phyloP scores from a whole-genome alignment of 2,329 filamentous ascomycete genomes.

The Fusarium praegraminearum region DNA sequence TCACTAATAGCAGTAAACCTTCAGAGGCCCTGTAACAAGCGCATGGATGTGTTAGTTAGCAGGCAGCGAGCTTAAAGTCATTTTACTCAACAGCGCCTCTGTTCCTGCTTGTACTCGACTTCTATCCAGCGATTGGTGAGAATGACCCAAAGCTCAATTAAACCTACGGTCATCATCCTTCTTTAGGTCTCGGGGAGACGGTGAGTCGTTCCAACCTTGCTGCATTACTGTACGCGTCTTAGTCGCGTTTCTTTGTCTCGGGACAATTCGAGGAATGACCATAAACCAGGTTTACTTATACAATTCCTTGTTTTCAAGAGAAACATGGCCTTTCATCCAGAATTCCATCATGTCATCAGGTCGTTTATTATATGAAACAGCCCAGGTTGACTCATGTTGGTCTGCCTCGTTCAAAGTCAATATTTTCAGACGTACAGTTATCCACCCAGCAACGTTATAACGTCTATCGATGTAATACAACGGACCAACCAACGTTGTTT shows the following conservation, averaged over 20 bases:
- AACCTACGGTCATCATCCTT: neutral
- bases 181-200: slow-evolving; percentile 15
- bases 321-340: neutral
- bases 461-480: neutral
- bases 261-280: neutral
- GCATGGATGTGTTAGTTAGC: neutral
- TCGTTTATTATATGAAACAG: neutral
- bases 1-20: neutral
- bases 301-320: slow-evolving; percentile 1
- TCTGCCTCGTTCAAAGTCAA: neutral
- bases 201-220: slow-evolving; percentile 6
- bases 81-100: slow-evolving; percentile 3
- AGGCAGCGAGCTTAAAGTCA: neutral
- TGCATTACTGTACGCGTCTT: slow-evolving; percentile 6
- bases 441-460: slow-evolving; percentile 17
- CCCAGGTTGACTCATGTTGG: neutral
- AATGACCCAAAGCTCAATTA: slow-evolving; percentile 7
- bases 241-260: slow-evolving; percentile 24
- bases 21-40: slow-evolving; percentile 5
- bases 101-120: slow-evolving; percentile 4
- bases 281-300: neutral
- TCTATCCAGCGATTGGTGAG: slow-evolving; percentile 28
- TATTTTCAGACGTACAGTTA: neutral
- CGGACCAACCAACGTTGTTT: neutral
- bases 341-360: slow-evolving; percentile 3